Evolutionary conservation across 164 flowering plant species (phyloP), one percentile per base, ranked within the genome.

Genomic region (Stephania cephalantha): DNA sequence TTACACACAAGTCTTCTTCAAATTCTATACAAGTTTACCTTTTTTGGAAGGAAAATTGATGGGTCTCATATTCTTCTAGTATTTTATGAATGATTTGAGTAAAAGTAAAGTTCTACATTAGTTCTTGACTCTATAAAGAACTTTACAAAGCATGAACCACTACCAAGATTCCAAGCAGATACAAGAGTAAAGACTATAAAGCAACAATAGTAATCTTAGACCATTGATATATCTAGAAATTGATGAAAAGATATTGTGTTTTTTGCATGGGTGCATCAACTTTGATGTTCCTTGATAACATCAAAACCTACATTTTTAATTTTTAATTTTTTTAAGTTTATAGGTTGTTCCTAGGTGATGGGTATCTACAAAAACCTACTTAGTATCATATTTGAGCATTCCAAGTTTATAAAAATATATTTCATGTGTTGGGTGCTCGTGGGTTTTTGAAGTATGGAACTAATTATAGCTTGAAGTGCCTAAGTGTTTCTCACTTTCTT

Each of bases 361-460:
- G 73, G 42, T 22, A 25, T 48, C 31, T 48, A 50, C 61, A 48
- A 25, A 25, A 6, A 50, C 15, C 55, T 50, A 50, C 55, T 50
- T 50, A 50, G 0, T 50, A 50, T 7, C 11, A 50, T 50, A 50
- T 50, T 50, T 50, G 55, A 50, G 55, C 55, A 50, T 50, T 50
- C 55, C 30, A 46, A 46, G 11, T n/a, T 70, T 7, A 20, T 18
- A 5, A 15, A 46, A 70, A 9, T 70, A 44, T 70, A 46, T 10
- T 70, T 46, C n/a, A 17, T 42, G 46, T 46, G 30, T 70, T 70
- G 55, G 46, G 50, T 70, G 25, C 55, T 70, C 72, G 72, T 71
- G 73, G 63, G 73, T 48, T 71, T 71, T 71, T 71, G 73, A 46
- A 71, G 44, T 46, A 46, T 22, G 63, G 72, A 53, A 25, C 73